A percentile compares a stretch with the other conserved stretches of the same genome.
phyloP scores from a whole-genome alignment of 2,329 filamentous ascomycete species.

The Fusarium oligoseptatum region DNA sequence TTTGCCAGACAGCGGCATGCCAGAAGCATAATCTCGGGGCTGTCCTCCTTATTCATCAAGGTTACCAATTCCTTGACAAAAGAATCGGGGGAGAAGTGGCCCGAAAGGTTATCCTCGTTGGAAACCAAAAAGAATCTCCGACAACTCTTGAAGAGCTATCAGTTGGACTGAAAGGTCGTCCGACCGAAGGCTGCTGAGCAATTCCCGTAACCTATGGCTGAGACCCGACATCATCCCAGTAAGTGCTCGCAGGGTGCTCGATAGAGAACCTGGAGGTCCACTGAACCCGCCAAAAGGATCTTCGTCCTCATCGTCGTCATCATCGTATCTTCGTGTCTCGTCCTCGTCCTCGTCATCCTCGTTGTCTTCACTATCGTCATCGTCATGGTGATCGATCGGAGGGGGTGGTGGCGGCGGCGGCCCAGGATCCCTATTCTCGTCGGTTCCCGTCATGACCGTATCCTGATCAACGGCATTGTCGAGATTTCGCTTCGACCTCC shows the following conservation, averaged over 20 bases:
- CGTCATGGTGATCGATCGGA: slow-evolving; percentile 51
- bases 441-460: slow-evolving; percentile 78
- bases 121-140: slow-evolving; percentile 92
- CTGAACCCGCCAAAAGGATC: slow-evolving; percentile 77
- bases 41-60: slow-evolving; percentile 95
- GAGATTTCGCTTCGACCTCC: slow-evolving; percentile 67
- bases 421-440: slow-evolving; percentile 63
- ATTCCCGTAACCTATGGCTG: slow-evolving; percentile 82
- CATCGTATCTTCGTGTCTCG: slow-evolving; percentile 59
- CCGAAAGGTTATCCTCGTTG: slow-evolving; percentile 95
- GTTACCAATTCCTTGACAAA: slow-evolving; percentile 95
- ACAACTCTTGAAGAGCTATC: slow-evolving; percentile 92
- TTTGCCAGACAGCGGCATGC: slow-evolving; percentile 97
- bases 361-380: slow-evolving; percentile 54
- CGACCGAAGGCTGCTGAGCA: slow-evolving; percentile 80
- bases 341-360: slow-evolving; percentile 51
- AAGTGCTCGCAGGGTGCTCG: slow-evolving; percentile 85
- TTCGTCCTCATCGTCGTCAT: slow-evolving; percentile 75
- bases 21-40: slow-evolving; percentile 96
- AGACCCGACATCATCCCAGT: slow-evolving; percentile 93
- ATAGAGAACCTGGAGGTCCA: slow-evolving; percentile 73
- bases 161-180: slow-evolving; percentile 92
- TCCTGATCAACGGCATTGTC: slow-evolving; percentile 70
- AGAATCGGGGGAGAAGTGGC: slow-evolving; percentile 92
- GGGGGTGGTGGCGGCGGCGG: slow-evolving; percentile 60